These are phyloP conservation scores for Penicillium frequentans DNA, from an alignment of 2,329 filamentous ascomycete species.

Conservation along the genomic window DNA sequence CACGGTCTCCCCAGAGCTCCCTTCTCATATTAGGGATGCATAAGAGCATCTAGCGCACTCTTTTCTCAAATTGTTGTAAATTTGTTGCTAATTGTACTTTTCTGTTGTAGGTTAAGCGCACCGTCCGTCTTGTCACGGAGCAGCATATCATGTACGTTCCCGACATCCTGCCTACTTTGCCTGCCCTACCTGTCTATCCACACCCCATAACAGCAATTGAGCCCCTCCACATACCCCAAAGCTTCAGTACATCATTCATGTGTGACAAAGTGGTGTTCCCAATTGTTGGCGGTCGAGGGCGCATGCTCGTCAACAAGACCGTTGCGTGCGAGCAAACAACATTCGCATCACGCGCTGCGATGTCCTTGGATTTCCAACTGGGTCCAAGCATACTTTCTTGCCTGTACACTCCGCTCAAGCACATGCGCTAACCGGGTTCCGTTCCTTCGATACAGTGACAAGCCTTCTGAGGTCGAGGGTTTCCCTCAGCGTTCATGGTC, in stretches of 20 bases:
- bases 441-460: slow-evolving; percentile 58
- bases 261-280: not conserved
- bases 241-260: not conserved
- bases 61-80: not conserved
- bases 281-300: not conserved
- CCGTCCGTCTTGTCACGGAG: slow-evolving; percentile 89
- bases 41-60: not conserved
- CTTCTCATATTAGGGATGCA: not conserved
- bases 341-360: not conserved
- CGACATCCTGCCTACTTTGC: slow-evolving; percentile 7
- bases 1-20: not conserved
- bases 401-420: not conserved
- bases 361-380: not conserved
- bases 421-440: not conserved
- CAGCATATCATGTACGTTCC: slow-evolving; percentile 78
- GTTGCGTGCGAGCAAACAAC: not conserved
- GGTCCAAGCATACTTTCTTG: not conserved
- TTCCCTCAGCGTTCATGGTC: slow-evolving; percentile 94
- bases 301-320: not conserved
- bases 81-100: slow-evolving; percentile 17
- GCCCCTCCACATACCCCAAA: not conserved
- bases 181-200: not conserved
- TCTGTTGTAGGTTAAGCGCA: slow-evolving; percentile 67
- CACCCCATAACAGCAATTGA: not conserved
- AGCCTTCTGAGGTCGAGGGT: slow-evolving; percentile 77